Base-by-base conservation (phyloP, 192 early-diverging fungal species). In the Coemansia furcata region DNA sequence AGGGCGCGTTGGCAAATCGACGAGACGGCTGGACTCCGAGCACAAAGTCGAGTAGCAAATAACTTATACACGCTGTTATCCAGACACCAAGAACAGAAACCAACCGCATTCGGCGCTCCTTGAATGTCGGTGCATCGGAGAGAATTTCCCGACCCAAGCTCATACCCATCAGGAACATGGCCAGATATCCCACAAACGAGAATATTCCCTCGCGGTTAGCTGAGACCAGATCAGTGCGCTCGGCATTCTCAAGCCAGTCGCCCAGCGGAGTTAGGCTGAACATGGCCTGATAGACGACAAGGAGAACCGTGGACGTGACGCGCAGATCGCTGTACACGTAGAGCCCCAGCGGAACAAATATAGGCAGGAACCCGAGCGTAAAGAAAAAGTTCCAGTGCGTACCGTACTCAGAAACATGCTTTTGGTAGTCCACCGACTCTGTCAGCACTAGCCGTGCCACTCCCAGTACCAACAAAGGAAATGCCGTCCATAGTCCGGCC, bases 341-440 rank as follows among this genome's bases (percentile, higher is more conserved):
- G 30, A 88, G 73, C 8, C 89, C 77, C 11, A 93, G 49, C 5
- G 89, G 85, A 5, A 93, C 89, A 77, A 93, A 86, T 21, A 93
- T 76, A 2, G 95, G 92, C 33, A 99, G 72, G 40, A 95, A 80
- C 9, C 92, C 93, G 15, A 99, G 86, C 3, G 97, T 99, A 60
- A 96, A 85, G 74, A 97, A 99, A 80, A 99, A 99, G 85, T 99
- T 99, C 97, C 97, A 99, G 66, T 99, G 97, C 46, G 93, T 86
- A 26, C 97, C 97, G 71, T 99, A 99, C 72, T 99, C 97, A 0
- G 92, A 86, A 8, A 91, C 90, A 69, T 99, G 95, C 47, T 95
- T 92, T 86, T 96, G 95, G 72, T 99, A 99, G 71, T 97, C 90
- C 9, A 94, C 86, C 10, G 87, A 81, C 68, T 94, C 93, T 1